Conservation (phyloP, 768 basidiomycete species). For the Agaricus blazei region DNA sequence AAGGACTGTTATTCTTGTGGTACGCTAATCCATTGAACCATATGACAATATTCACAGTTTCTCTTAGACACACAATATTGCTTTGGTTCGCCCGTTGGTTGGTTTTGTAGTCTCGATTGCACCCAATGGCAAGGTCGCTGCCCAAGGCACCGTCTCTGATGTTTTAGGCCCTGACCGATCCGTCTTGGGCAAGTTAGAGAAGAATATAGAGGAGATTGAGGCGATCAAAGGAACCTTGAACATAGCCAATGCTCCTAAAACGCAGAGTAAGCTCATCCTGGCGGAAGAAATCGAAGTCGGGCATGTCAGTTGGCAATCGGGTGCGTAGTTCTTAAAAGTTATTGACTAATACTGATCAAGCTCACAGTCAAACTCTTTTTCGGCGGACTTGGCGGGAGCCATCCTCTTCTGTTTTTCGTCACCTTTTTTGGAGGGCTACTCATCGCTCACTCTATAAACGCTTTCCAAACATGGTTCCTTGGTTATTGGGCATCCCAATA, state of each 20-base stretch:
- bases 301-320: constrained; percentile 39
- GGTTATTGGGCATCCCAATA: constrained; percentile 46
- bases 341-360: too few relatives aligned
- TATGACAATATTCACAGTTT: not conserved
- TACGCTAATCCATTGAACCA: constrained; percentile 19
- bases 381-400: constrained; percentile 25
- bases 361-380: constrained; percentile 33
- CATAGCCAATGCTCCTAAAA: constrained; percentile 18
- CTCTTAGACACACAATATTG: constrained; percentile 45
- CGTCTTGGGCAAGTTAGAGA: constrained; percentile 18
- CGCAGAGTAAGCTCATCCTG: constrained; percentile 44
- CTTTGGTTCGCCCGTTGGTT: constrained; percentile 48
- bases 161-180: constrained; percentile 40
- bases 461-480: constrained; percentile 32
- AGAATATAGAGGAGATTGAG: too few relatives aligned
- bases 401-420: constrained; percentile 26
- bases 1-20: constrained; percentile 81
- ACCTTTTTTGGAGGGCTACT: constrained; percentile 18
- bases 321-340: too few relatives aligned
- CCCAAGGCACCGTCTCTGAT: constrained; percentile 42
- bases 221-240: constrained; percentile 17
- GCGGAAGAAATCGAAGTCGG: constrained; percentile 57
- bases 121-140: constrained; percentile 43
- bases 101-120: constrained; percentile 53
- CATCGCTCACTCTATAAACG: constrained; percentile 17